These are phyloP conservation scores for Alternaria conjuncta DNA, from an alignment of 2,329 filamentous ascomycete species.

Conservation along the genomic window DNA sequence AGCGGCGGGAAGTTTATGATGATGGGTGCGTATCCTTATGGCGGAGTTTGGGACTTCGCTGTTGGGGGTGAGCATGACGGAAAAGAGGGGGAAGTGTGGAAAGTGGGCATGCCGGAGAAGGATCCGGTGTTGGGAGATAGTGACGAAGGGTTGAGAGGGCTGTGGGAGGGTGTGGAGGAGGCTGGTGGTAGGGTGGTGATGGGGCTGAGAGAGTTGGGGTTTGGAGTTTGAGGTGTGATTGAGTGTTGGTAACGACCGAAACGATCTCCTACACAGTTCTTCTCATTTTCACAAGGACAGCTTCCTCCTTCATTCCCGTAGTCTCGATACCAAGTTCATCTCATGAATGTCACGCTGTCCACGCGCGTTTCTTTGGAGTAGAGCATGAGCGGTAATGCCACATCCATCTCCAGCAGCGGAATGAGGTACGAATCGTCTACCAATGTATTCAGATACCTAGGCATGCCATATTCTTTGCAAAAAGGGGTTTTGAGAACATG, in stretches of 20 bases:
- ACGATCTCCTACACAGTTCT: neutral
- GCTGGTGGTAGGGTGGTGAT: neutral
- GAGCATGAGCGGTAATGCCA: neutral
- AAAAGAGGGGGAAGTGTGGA: conserved; percentile 55
- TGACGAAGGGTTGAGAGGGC: conserved; percentile 46
- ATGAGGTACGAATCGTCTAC: neutral
- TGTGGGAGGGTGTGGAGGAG: conserved; percentile 37
- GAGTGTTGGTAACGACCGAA: neutral
- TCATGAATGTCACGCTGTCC: neutral
- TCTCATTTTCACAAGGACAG: neutral
- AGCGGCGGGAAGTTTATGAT: conserved; percentile 58
- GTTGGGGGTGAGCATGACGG: conserved; percentile 54
- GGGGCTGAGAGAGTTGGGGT: neutral
- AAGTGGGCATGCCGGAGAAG: conserved; percentile 51
- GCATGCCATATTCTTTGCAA: neutral
- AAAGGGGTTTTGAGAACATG: neutral
- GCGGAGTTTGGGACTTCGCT: conserved; percentile 59
- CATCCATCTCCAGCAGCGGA: neutral
- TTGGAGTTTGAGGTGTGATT: neutral
- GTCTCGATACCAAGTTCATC: neutral
- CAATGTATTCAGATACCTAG: neutral
- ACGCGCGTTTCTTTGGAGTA: neutral
- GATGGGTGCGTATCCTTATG: conserved; percentile 63
- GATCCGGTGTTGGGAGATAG: conserved; percentile 58
- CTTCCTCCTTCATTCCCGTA: neutral